Percentiles rank a stretch among this genome's conserved stretches.
These are phyloP conservation scores for Litsea cubeba DNA, from an alignment of 164 flowering plant genomes.

Conservation along the genomic window DNA sequence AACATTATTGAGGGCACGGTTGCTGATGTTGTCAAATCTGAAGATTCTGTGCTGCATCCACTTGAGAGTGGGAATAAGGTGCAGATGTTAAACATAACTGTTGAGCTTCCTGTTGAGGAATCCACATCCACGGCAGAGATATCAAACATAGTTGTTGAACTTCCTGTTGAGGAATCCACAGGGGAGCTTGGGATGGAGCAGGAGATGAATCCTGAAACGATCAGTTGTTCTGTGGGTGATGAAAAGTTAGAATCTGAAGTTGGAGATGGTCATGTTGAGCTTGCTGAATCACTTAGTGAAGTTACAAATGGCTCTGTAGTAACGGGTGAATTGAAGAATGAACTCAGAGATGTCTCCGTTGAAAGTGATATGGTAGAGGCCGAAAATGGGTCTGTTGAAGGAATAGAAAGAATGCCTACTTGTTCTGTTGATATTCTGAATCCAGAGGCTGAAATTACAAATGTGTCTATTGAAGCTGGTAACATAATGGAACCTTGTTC, in stretches of 20 bases:
- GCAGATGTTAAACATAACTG: not conserved
- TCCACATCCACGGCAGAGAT: not conserved
- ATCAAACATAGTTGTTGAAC: slow-evolving; percentile 2
- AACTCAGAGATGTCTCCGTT: slow-evolving; percentile 1
- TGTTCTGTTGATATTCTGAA: not conserved
- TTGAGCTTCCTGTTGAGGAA: not conserved
- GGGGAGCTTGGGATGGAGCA: slow-evolving; percentile 1
- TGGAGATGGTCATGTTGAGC: slow-evolving; percentile 3
- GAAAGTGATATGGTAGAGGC: not conserved
- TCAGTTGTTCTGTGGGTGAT: slow-evolving; percentile 4
- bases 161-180: not conserved
- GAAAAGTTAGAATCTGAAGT: not conserved
- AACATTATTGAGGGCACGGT: not conserved
- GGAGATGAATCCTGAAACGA: not conserved
- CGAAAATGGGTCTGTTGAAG: not conserved
- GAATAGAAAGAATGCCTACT: not conserved
- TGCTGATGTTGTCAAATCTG: slow-evolving; percentile 4
- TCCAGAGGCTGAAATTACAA: slow-evolving; percentile 10
- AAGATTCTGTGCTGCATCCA: not conserved
- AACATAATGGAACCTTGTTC: slow-evolving; percentile 4
- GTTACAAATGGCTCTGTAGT: slow-evolving; percentile 6
- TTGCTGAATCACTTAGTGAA: slow-evolving; percentile 2
- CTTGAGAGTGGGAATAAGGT: not conserved
- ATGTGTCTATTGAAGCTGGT: slow-evolving; percentile 3
- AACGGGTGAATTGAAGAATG: slow-evolving; percentile 1